Evolutionary conservation across 306 rosid species (phyloP), one percentile per base, ranked within the genome.

Genomic region (Cercis canadensis): DNA sequence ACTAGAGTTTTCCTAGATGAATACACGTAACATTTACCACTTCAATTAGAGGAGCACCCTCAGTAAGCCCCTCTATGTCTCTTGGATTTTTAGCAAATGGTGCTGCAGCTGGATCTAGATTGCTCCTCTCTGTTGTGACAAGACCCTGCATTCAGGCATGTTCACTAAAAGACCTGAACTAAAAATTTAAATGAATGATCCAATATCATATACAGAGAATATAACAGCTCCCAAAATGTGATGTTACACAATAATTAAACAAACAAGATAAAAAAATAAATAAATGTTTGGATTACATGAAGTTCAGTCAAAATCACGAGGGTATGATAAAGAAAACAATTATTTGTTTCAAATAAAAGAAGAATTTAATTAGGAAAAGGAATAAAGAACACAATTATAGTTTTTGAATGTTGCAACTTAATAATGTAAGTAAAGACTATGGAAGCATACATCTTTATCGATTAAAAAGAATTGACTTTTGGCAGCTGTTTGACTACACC

Each of bases 11-110:
- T 24, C 29, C 56, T 40, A 52, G 15, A 81, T 17, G 62, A 66
- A 53, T 65, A 60, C 11, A 57, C 3, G 8, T 51, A 79, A 81
- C 6, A 75, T 66, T 83, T 95, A 95, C 99, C 97, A 95, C 99
- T 83, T 95, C 99, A 84, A 81, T 12, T 78, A 95, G 85, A 74
- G 82, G 75, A 65, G 96, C 86, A 81, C 97, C 99, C 87, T 95
- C 99, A 36, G 70, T 81, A 70, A 91, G 95, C 75, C 96, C 97
- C 58, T 87, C 97, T 47, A 86, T 50, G 39, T 83, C 89, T 50
- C 80, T 79, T 29, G 88, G 84, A 60, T 84, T 84, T 83, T 85
- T 91, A 71, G 99, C 97, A 86, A 95, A 95, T 44, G 97, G 92
- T 53, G 92, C 89, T 52, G 96, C 99, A 34, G 90, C 87, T 5